These are phyloP conservation scores for Wickerhamomyces ciferrii DNA, from an alignment of 805 yeast species.

Conservation along the genomic window DNA sequence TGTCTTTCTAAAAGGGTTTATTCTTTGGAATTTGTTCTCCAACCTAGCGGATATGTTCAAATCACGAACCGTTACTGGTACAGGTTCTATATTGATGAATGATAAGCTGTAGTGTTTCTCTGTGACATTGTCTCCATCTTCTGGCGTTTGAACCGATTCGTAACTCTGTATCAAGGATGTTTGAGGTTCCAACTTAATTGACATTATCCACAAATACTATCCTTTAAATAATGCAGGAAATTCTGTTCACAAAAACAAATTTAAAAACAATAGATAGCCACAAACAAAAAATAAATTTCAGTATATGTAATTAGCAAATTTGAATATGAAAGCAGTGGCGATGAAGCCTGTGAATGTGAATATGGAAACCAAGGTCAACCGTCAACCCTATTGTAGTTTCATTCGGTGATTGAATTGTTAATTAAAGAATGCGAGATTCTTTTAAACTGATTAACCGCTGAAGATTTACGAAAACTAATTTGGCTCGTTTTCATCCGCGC, in stretches of 20 bases:
- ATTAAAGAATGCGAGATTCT: background rate
- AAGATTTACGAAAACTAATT: background rate
- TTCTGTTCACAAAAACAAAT: too few species aligned
- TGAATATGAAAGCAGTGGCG: too few species aligned
- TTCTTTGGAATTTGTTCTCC: background rate
- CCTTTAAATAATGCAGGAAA: background rate
- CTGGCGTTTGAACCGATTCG: background rate
- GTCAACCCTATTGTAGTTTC: too few species aligned
- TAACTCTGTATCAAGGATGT: background rate
- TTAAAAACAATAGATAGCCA: too few species aligned
- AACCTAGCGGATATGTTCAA: background rate
- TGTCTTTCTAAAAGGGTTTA: background rate
- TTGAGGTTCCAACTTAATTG: background rate
- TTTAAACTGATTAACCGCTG: background rate
- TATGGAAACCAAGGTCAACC: too few species aligned
- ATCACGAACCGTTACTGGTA: background rate
- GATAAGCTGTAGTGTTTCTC: background rate
- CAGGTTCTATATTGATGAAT: background rate
- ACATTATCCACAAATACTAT: background rate
- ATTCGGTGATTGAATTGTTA: too few species aligned
- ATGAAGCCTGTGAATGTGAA: background rate
- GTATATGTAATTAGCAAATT: too few species aligned
- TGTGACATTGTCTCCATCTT: background rate
- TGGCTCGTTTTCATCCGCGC: background rate
- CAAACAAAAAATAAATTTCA: too few species aligned